Conservation (phyloP, 1,139 yeast species). For the Debaryomyces sp. region DNA sequence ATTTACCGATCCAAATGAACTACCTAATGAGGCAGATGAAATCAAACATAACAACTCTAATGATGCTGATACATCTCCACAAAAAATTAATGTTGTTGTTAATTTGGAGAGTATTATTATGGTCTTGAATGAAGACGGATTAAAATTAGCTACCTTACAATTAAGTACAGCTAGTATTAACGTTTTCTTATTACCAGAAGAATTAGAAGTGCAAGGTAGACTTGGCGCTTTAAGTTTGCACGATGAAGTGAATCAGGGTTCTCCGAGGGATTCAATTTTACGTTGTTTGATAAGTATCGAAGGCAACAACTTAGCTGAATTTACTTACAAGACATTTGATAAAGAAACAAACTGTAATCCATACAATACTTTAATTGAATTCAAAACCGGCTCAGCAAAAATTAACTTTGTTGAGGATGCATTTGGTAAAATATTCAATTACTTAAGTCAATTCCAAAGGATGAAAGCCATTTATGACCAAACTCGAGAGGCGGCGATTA, state of each 20-base stretch:
- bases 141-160: slow-evolving; percentile 76
- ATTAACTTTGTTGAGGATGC: slow-evolving; percentile 84
- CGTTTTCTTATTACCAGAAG: slow-evolving; percentile 72
- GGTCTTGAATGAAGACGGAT: slow-evolving; percentile 81
- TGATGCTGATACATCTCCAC: slow-evolving; percentile 58
- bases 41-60: slow-evolving; percentile 61
- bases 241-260: slow-evolving; percentile 73
- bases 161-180: slow-evolving; percentile 73
- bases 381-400: slow-evolving; percentile 74
- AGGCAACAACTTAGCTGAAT: slow-evolving; percentile 81
- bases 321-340: slow-evolving; percentile 82
- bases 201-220: slow-evolving; percentile 71
- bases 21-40: slow-evolving; percentile 66
- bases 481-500: slow-evolving; percentile 82
- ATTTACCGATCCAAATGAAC: slow-evolving; percentile 79
- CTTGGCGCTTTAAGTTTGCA: slow-evolving; percentile 80
- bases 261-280: slow-evolving; percentile 59
- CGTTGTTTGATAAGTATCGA: slow-evolving; percentile 77
- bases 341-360: slow-evolving; percentile 48
- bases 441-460: slow-evolving; percentile 71
- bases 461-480: slow-evolving; percentile 88
- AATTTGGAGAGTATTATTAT: slow-evolving; percentile 74
- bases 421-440: slow-evolving; percentile 64
- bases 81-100: slow-evolving; percentile 69
- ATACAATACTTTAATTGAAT: slow-evolving; percentile 61